phyloP scores from a whole-genome alignment of 768 basidiomycete species.

The Pholiota microspora region DNA sequence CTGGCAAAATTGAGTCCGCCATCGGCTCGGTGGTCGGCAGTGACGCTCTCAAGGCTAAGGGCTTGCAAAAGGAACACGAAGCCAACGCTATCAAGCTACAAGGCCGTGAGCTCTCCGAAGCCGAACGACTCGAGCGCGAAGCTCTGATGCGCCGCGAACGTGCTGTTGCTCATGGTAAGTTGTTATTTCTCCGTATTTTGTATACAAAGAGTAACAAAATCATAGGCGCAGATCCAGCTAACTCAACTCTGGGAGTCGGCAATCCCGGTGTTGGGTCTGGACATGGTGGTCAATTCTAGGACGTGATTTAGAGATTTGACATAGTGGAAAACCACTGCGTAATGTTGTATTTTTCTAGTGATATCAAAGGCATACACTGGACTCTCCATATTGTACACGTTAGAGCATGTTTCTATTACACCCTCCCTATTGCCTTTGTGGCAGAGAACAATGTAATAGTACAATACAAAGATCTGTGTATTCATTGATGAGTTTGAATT shows the following conservation, averaged over 20 bases:
- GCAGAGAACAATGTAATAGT: no score
- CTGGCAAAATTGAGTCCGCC: slow-evolving; percentile 48
- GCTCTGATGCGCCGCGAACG: slow-evolving; percentile 47
- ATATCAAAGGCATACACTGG: background rate
- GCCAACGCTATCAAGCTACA: slow-evolving; percentile 44
- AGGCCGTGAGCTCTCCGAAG: slow-evolving; percentile 47
- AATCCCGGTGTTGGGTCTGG: background rate
- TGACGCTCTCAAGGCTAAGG: slow-evolving; percentile 45
- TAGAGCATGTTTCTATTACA: no score
- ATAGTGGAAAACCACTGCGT: background rate
- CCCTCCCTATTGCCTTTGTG: no score
- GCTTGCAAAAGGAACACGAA: slow-evolving; percentile 51
- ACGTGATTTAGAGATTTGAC: background rate
- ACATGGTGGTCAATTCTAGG: background rate
- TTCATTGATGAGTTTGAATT: no score
- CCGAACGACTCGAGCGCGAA: slow-evolving; percentile 52
- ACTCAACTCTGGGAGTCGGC: background rate
- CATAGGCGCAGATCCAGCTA: background rate
- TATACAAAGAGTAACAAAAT: no score
- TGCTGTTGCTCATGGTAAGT: slow-evolving; percentile 40
- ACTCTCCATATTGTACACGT: no score
- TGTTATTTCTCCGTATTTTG: no score
- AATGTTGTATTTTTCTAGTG: background rate
- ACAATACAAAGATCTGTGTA: no score
- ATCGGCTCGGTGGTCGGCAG: slow-evolving; percentile 45